Evolutionary conservation across 805 yeast species (phyloP).

Genomic region (Suhomyces emberorum): DNA sequence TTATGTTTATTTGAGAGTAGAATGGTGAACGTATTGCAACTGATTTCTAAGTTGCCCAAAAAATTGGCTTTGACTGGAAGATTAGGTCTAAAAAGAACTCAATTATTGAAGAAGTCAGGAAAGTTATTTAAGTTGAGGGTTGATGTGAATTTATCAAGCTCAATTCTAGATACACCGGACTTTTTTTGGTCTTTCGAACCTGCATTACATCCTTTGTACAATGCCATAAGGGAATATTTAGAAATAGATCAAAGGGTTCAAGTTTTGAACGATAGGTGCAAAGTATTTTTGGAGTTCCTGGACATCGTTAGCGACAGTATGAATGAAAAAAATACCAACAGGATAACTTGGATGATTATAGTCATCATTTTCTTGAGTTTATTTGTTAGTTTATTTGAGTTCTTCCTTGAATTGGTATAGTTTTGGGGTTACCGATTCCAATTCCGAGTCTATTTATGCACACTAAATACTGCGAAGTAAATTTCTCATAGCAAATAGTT

Average conservation of each 20-base stretch:
- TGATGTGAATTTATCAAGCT: constrained; percentile 88
- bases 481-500: too few relatives aligned
- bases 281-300: constrained; percentile 88
- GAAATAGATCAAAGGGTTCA: constrained; percentile 95
- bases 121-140: constrained; percentile 84
- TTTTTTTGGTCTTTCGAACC: constrained; percentile 96
- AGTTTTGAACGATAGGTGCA: constrained; percentile 89
- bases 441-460: too few relatives aligned
- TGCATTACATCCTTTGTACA: constrained; percentile 86
- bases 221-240: constrained; percentile 84
- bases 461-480: too few relatives aligned
- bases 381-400: constrained; percentile 72
- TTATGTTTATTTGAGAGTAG: constrained; percentile 87
- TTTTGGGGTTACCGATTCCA: too few relatives aligned
- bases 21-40: constrained; percentile 77
- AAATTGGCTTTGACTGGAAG: constrained; percentile 87
- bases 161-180: constrained; percentile 91
- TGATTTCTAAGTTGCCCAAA: constrained; percentile 87
- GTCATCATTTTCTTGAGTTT: constrained; percentile 76
- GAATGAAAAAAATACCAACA: constrained; percentile 87
- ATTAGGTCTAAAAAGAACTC: constrained; percentile 79
- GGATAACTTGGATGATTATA: constrained; percentile 88
- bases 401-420: constrained; percentile 46
- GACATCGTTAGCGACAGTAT: constrained; percentile 92
- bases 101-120: constrained; percentile 84